Base-by-base conservation (phyloP, 306 rosid species). In the Acmispon strigosus region DNA sequence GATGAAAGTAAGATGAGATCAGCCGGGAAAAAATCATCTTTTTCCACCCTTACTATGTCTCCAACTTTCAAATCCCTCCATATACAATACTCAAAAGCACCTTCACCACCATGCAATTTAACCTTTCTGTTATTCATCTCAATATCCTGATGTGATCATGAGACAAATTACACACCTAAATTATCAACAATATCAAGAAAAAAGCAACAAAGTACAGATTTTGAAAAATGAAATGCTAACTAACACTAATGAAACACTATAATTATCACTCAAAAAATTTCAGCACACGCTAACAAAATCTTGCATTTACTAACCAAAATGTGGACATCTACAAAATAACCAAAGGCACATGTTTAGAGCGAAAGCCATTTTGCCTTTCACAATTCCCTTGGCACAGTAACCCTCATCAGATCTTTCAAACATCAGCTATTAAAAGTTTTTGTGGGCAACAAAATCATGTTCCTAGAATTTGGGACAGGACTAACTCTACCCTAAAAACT, bases 1-100 rank as follows among this genome's bases (percentile, higher is more conserved):
- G 98, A 93, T 13, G 98, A 85, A 44, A 90, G 89, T 61, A 88
- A 49, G 68, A 93, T 84, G 42, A 93, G 94, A 87, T 93, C 98
- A 39, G 98, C 97, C 32, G 98, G 98, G 63, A 93, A 93, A 80
- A 87, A 87, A 27, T 86, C 86, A 71, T 90, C 97, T 66, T 90
- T 93, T 64, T 87, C 89, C 50, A 93, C 97, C 70, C 76, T 93
- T 50, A 93, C 96, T 62, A 90, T 43, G 55, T 87, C 90, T 47
- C 98, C 98, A 70, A 86, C 94, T 71, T 66, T 87, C 81, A 93
- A 84, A 58, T 90, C 86, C 76, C 42, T 86, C 98, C 98, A 93
- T 78, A 88, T 88, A 7, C 85, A 67, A 36, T 70, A 15, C 4
- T 72, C 84, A 65, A 90, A 93, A 69, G 10, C 24, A 2, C 94